Evolutionary conservation across 352 stramenopile species (phyloP).

Genomic region (Globisporangium paddicum): DNA sequence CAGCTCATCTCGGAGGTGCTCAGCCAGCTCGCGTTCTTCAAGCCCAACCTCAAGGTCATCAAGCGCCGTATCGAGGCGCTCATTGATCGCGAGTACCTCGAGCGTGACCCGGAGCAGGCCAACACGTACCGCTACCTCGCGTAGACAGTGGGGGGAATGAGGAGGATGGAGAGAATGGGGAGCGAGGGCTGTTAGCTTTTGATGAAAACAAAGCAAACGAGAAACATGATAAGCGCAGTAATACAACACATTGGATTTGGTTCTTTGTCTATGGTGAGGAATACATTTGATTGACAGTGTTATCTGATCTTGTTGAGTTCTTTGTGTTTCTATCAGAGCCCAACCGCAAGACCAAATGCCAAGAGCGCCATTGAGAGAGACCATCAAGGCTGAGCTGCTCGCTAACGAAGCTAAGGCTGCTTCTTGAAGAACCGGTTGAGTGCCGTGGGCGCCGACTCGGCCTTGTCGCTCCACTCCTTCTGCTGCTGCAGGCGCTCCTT

Average conservation of each 20-base stretch:
- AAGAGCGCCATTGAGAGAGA: no score
- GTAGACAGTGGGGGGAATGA: constrained; percentile 30
- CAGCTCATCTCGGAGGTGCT: constrained; percentile 98
- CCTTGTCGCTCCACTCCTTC: constrained; percentile 75
- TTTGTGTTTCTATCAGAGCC: background rate
- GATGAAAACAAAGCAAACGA: background rate
- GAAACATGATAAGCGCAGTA: background rate
- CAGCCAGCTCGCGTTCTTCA: constrained; percentile 97
- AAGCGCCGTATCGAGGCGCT: constrained; percentile 97
- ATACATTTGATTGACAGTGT: constrained; percentile 1
- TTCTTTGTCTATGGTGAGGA: background rate
- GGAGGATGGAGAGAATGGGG: no score
- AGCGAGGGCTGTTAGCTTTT: no score
- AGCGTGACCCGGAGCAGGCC: constrained; percentile 93
- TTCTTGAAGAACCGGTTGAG: constrained; percentile 90
- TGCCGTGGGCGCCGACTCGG: constrained; percentile 63
- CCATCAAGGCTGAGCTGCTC: background rate
- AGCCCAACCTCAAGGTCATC: constrained; percentile 96
- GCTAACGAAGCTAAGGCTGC: constrained; percentile 24
- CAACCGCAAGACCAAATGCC: background rate
- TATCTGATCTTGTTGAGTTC: background rate
- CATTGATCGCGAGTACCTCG: constrained; percentile 98
- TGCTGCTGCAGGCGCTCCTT: constrained; percentile 70
- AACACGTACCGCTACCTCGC: constrained; percentile 96
- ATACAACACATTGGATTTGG: constrained; percentile 5